Percentiles rank a stretch among this genome's conserved stretches.
Conservation (phyloP, 139 green algal genomes). For the Zygnema circumcarinatum region DNA sequence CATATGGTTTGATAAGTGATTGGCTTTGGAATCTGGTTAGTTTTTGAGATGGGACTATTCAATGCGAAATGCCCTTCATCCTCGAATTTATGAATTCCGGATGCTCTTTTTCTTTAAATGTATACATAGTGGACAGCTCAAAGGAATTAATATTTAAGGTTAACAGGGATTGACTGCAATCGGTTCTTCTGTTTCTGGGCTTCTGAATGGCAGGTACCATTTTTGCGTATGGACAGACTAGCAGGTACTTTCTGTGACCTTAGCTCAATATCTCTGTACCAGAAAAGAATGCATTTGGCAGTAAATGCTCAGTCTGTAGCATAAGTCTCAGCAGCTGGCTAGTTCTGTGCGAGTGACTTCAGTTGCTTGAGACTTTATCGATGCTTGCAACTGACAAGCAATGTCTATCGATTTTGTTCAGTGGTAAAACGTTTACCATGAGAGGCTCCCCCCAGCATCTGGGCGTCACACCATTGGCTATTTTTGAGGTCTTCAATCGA, state of each 20-base stretch:
- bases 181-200: neutral
- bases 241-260: neutral
- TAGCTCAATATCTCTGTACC: neutral
- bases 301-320: neutral
- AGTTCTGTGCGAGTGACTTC: neutral
- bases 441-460: conserved; percentile 69
- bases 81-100: neutral
- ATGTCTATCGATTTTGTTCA: neutral
- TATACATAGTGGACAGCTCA: neutral
- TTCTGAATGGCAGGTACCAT: conserved; percentile 39
- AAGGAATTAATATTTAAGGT: neutral
- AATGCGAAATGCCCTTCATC: neutral
- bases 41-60: neutral
- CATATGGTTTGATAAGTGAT: neutral
- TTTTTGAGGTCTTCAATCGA: conserved; percentile 79
- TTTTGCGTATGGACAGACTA: conserved; percentile 59
- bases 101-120: neutral
- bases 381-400: neutral
- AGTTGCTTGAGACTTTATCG: neutral
- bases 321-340: neutral
- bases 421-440: conserved; percentile 59
- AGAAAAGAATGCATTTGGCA: neutral
- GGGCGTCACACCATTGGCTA: conserved; percentile 85
- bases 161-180: neutral
- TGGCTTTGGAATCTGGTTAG: too few relatives aligned